phyloP scores from a whole-genome alignment of 805 yeast genomes.

The Cyberlindnera mississippiensis region DNA sequence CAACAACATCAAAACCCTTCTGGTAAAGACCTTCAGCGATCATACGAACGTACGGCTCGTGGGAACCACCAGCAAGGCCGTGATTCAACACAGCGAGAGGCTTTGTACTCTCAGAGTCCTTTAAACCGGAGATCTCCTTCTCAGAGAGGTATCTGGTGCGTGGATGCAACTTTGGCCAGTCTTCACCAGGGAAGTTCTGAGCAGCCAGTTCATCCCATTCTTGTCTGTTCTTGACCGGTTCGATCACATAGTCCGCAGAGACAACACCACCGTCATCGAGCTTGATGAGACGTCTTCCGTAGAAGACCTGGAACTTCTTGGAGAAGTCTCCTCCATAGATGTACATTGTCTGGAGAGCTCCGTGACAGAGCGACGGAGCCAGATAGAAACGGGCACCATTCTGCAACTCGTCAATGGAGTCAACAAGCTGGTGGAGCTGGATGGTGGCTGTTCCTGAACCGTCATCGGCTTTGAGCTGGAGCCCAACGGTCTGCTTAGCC shows the following conservation, averaged over 20 bases:
- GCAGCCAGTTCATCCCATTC: conserved; percentile 31
- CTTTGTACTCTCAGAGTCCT: conserved; percentile 30
- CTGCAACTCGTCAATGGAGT: conserved; percentile 41
- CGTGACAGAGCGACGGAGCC: conserved; percentile 64
- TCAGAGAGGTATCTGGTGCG: conserved; percentile 59
- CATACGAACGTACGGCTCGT: conserved; percentile 66
- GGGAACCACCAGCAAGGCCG: conserved; percentile 79
- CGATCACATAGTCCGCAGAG: conserved; percentile 69
- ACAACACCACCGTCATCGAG: conserved; percentile 67
- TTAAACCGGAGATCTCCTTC: conserved; percentile 36
- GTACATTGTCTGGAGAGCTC: conserved; percentile 73
- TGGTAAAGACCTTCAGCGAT: conserved; percentile 41
- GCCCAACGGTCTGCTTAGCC: conserved; percentile 24
- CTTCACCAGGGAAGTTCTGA: conserved; percentile 43
- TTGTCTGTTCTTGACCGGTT: conserved; percentile 29
- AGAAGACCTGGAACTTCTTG: conserved; percentile 53
- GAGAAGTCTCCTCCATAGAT: conserved; percentile 53
- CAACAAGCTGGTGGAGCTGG: conserved; percentile 21
- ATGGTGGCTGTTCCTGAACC: conserved; percentile 18
- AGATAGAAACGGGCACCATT: conserved; percentile 48
- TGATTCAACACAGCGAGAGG: conserved; percentile 64
- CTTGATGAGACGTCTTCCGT: conserved; percentile 64
- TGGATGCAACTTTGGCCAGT: conserved; percentile 60
- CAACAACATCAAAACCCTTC: conserved; percentile 53
- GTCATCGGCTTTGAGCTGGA: conserved; percentile 21